phyloP scores from a whole-genome alignment of 1,284 basidiomycete genomes.

The Somion occarium region DNA sequence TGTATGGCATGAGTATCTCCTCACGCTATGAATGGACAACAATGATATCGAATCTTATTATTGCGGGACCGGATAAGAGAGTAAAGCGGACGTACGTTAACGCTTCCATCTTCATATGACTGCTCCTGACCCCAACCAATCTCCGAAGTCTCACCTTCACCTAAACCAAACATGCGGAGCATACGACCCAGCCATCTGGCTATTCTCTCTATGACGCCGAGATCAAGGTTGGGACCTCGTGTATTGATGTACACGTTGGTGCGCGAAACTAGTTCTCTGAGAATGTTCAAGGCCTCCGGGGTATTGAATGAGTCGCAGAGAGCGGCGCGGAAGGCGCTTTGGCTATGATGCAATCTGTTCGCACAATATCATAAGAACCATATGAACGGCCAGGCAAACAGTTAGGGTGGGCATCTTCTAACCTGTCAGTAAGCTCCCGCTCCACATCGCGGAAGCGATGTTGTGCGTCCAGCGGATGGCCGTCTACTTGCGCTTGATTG shows the following conservation, averaged over 20 bases:
- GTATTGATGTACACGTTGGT: conserved; percentile 87
- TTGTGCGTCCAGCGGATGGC: conserved; percentile 47
- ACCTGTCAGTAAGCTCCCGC: conserved; percentile 62
- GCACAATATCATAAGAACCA: conserved; percentile 1
- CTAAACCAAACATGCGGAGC: conserved; percentile 94
- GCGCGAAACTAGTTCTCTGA: conserved; percentile 83
- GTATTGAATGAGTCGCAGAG: conserved; percentile 99
- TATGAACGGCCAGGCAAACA: not conserved
- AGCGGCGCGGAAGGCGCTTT: conserved; percentile 80
- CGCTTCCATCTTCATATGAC: conserved; percentile 32
- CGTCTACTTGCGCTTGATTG: conserved; percentile 45
- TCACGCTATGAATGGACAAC: conserved; percentile 54
- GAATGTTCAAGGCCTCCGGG: conserved; percentile 71
- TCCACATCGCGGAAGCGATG: conserved; percentile 67
- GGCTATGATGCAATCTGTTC: conserved; percentile 69
- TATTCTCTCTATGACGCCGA: conserved; percentile 67
- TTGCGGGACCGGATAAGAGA: not conserved
- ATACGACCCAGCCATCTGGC: conserved; percentile 87
- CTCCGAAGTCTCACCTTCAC: conserved; percentile 67
- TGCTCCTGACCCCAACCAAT: conserved; percentile 71
- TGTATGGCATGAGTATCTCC: conserved; percentile 85
- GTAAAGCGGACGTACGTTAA: conserved; percentile 49
- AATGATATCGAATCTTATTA: conserved; percentile 7
- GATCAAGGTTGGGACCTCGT: conserved; percentile 58
- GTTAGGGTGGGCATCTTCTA: conserved; percentile 6